Conservation (phyloP, 768 basidiomycete genomes). For the Trametes cingulata region DNA sequence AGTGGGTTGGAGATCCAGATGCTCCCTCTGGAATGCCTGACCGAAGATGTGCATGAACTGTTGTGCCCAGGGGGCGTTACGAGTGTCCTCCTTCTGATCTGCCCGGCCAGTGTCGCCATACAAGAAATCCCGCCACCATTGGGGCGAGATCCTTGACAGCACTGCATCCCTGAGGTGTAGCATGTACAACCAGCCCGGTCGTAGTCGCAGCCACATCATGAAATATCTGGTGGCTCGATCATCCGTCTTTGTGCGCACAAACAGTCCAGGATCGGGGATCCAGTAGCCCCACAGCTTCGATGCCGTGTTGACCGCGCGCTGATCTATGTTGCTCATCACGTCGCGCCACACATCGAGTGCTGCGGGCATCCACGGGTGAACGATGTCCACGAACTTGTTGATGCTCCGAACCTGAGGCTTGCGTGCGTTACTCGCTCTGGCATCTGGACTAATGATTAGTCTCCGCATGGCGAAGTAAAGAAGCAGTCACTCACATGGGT, state of each 20-base stretch:
- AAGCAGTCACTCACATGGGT: no score
- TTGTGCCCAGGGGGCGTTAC: background rate
- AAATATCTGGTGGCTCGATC: background rate
- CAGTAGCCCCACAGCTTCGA: background rate
- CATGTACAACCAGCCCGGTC: background rate
- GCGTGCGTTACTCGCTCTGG: background rate
- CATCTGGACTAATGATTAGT: background rate
- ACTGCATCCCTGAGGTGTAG: background rate
- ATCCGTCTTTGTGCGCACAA: background rate
- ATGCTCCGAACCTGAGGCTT: background rate
- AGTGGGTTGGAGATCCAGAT: background rate
- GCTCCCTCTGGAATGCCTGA: background rate
- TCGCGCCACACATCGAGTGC: background rate
- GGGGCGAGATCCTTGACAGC: background rate
- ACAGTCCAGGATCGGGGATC: background rate
- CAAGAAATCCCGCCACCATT: constrained; percentile 3
- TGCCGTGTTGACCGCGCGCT: no score
- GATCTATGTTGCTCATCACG: background rate
- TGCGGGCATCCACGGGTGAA: background rate
- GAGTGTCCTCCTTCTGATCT: background rate
- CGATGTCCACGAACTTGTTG: background rate
- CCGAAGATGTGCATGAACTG: background rate
- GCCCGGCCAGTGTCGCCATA: background rate
- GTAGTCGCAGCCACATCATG: background rate
- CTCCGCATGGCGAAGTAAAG: no score